Percentiles rank a stretch among this genome's conserved stretches.
Evolutionary conservation across 257 asterid genomes (phyloP).

Genomic region (Buddleja alternifolia): DNA sequence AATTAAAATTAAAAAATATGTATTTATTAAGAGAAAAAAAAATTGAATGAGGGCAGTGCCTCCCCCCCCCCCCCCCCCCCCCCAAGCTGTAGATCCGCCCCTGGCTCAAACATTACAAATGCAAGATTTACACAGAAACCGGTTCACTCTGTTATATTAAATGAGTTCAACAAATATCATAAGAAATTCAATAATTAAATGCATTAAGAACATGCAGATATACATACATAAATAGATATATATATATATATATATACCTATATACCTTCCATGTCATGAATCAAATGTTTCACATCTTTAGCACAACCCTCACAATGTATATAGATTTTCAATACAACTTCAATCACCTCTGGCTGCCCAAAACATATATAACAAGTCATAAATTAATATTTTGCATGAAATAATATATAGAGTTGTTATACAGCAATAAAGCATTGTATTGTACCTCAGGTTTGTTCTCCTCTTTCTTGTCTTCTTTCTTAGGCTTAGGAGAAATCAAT

Average conservation of each 20-base stretch:
- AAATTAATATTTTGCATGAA: neutral
- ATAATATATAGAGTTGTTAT: neutral
- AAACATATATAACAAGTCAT: neutral
- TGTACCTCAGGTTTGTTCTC: conserved; percentile 44
- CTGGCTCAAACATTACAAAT: too few relatives aligned
- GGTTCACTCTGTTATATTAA: too few relatives aligned
- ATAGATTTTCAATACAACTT: conserved; percentile 53
- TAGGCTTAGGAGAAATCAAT: conserved; percentile 52
- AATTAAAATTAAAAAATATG: too few relatives aligned
- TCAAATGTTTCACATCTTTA: conserved; percentile 56
- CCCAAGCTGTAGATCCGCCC: too few relatives aligned
- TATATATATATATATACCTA: neutral
- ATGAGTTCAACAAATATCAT: too few relatives aligned
- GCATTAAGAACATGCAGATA: neutral
- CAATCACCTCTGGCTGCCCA: conserved; percentile 47
- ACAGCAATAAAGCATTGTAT: neutral
- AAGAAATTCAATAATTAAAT: too few relatives aligned
- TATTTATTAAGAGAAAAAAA: too few relatives aligned
- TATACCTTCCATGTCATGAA: conserved; percentile 68
- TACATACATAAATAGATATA: too few relatives aligned
- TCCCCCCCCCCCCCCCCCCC: too few relatives aligned
- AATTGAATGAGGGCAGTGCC: too few relatives aligned
- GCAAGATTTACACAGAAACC: too few relatives aligned
- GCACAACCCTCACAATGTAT: conserved; percentile 76
- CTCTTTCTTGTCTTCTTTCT: conserved; percentile 34